Evolutionary conservation across 1,139 yeast genomes (phyloP).

Genomic region (Suhomyces terraborum): DNA sequence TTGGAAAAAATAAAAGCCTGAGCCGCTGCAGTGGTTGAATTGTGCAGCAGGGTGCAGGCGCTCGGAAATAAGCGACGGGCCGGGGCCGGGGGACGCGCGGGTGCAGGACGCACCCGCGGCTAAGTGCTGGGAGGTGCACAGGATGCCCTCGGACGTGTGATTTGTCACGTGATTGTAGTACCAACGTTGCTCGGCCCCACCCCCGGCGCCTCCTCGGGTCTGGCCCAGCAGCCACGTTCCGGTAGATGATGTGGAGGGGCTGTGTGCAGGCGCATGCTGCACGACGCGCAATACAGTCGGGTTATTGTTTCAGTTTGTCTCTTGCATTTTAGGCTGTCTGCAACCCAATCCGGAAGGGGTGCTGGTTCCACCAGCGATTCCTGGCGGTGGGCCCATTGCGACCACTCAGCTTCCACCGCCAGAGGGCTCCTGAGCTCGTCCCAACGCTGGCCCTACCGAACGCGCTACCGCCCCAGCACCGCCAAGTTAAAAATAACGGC

Average conservation of each 20-base stretch:
- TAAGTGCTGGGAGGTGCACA: too few relatives aligned
- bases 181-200: not conserved
- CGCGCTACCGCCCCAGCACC: not conserved
- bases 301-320: constrained; percentile 3
- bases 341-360: constrained; percentile 5
- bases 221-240: not conserved
- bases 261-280: constrained; percentile 1
- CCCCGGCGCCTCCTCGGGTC: not conserved
- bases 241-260: not conserved
- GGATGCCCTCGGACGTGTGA: too few relatives aligned
- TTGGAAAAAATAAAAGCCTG: not conserved
- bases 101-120: too few relatives aligned
- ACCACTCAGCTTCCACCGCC: not conserved
- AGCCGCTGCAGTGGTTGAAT: not conserved
- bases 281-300: constrained; percentile 6
- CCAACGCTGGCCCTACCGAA: not conserved
- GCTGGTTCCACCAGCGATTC: constrained; percentile 1
- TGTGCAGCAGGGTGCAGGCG: not conserved
- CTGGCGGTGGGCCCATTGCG: not conserved
- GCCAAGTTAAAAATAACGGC: too few relatives aligned
- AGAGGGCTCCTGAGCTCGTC: not conserved
- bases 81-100: not conserved
- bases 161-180: not conserved
- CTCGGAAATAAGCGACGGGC: not conserved
- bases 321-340: constrained; percentile 3